These are phyloP conservation scores for Teunomyces cretensis DNA, from an alignment of 805 yeast genomes.

Conservation along the genomic window DNA sequence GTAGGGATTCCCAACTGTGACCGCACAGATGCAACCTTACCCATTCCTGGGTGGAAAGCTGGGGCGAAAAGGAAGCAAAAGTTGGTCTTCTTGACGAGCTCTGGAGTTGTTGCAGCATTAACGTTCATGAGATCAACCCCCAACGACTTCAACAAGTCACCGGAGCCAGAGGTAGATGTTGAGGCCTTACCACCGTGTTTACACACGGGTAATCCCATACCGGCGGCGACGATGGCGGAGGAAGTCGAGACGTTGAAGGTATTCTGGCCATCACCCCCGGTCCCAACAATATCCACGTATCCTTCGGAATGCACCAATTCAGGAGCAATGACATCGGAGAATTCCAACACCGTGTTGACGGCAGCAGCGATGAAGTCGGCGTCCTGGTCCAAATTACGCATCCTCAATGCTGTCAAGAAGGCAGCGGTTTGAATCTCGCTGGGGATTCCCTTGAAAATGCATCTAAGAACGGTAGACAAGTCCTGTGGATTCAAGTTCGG, in stretches of 20 bases:
- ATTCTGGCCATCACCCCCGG: slow-evolving; percentile 98
- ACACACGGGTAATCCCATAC: slow-evolving; percentile 76
- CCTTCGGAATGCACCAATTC: slow-evolving; percentile 47
- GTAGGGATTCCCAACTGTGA: slow-evolving; percentile 84
- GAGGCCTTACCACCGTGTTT: slow-evolving; percentile 98
- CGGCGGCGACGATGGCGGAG: slow-evolving; percentile 91
- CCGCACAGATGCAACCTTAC: slow-evolving; percentile 74
- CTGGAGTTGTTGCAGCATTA: slow-evolving; percentile 59
- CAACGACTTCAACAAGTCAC: slow-evolving; percentile 77
- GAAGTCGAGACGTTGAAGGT: slow-evolving; percentile 97
- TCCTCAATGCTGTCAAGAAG: slow-evolving; percentile 74
- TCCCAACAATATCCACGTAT: slow-evolving; percentile 89
- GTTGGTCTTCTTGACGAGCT: slow-evolving; percentile 47
- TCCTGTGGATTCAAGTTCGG: slow-evolving; percentile 65
- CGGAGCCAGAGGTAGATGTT: slow-evolving; percentile 90
- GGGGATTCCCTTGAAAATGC: slow-evolving; percentile 60
- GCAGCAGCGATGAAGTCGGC: slow-evolving; percentile 86
- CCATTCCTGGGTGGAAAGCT: slow-evolving; percentile 91
- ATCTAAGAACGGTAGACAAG: slow-evolving; percentile 58
- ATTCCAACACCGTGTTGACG: slow-evolving; percentile 68
- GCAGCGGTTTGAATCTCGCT: slow-evolving; percentile 72
- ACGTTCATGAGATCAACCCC: slow-evolving; percentile 82
- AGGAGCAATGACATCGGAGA: slow-evolving; percentile 55
- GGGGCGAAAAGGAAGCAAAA: slow-evolving; percentile 88
- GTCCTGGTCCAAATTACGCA: slow-evolving; percentile 74